Conservation (phyloP, 179 eudicot species). For the Vitellaria paradoxa region DNA sequence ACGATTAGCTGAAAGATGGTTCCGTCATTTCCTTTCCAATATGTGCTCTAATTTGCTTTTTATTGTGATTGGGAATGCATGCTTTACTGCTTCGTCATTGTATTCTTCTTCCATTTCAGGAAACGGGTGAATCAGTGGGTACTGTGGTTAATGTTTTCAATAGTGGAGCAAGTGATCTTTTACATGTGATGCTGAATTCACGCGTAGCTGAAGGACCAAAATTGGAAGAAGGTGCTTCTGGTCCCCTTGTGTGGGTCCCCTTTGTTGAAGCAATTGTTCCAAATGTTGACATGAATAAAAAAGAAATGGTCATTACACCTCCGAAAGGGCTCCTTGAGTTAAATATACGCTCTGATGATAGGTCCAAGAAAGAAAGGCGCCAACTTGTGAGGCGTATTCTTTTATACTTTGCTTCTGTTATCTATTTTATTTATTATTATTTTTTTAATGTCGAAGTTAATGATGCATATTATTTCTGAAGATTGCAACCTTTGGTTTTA, state of each 20-base stretch:
- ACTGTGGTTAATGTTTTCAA: constrained; percentile 75
- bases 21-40: not conserved
- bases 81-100: not conserved
- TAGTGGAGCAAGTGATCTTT: constrained; percentile 82
- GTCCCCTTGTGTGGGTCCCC: constrained; percentile 83
- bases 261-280: constrained; percentile 98
- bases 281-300: constrained; percentile 58
- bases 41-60: not conserved
- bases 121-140: constrained; percentile 80
- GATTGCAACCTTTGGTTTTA: not conserved
- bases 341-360: constrained; percentile 68
- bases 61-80: not conserved
- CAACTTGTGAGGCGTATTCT: constrained; percentile 55
- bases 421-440: not conserved
- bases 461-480: not conserved
- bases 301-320: constrained; percentile 91
- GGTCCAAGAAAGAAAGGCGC: constrained; percentile 94
- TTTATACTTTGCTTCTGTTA: not conserved
- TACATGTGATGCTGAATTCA: constrained; percentile 70
- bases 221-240: constrained; percentile 36
- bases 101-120: constrained; percentile 33
- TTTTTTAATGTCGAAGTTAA: not conserved
- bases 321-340: constrained; percentile 92
- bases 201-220: constrained; percentile 33
- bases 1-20: not conserved